Conservation (phyloP, 352 stramenopile species). For the Phytopythium ostracodes region DNA sequence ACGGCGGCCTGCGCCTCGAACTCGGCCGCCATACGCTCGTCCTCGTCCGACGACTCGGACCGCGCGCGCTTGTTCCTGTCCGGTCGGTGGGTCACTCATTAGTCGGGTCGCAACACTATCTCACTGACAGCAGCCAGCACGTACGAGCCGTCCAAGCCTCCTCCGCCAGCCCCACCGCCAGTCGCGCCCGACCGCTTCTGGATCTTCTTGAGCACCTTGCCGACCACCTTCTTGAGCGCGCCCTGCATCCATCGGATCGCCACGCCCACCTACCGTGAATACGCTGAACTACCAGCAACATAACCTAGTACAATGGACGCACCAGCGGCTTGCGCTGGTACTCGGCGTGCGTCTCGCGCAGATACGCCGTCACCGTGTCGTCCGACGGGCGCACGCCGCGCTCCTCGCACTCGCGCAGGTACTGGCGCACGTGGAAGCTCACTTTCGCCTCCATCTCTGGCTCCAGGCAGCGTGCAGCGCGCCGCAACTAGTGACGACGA, state of each 20-base stretch:
- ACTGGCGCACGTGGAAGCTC: constrained; percentile 83
- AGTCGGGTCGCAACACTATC: no score
- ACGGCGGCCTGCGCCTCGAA: constrained; percentile 40
- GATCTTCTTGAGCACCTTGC: constrained; percentile 70
- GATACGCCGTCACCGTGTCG: constrained; percentile 51
- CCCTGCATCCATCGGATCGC: constrained; percentile 20
- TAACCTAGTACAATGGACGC: no score
- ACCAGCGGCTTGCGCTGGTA: constrained; percentile 78
- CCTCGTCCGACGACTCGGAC: constrained; percentile 53
- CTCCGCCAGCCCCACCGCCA: not conserved
- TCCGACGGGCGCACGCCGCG: constrained; percentile 49
- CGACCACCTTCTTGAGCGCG: constrained; percentile 60
- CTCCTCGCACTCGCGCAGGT: constrained; percentile 79
- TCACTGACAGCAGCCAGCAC: not conserved
- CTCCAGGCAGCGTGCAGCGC: not conserved
- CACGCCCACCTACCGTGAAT: not conserved
- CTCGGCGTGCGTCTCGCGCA: constrained; percentile 77
- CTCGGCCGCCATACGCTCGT: constrained; percentile 51
- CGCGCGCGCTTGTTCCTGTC: constrained; percentile 50
- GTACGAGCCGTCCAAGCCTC: constrained; percentile 11
- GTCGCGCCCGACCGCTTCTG: constrained; percentile 4
- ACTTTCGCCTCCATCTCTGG: constrained; percentile 78
- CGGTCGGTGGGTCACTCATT: not conserved
- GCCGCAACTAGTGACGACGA: not conserved
- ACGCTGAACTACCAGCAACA: not conserved